Evolutionary conservation across 2,329 filamentous ascomycete genomes (phyloP), one percentile per base, ranked within the genome.

Genomic region (Sphaerostilbella broomeana): DNA sequence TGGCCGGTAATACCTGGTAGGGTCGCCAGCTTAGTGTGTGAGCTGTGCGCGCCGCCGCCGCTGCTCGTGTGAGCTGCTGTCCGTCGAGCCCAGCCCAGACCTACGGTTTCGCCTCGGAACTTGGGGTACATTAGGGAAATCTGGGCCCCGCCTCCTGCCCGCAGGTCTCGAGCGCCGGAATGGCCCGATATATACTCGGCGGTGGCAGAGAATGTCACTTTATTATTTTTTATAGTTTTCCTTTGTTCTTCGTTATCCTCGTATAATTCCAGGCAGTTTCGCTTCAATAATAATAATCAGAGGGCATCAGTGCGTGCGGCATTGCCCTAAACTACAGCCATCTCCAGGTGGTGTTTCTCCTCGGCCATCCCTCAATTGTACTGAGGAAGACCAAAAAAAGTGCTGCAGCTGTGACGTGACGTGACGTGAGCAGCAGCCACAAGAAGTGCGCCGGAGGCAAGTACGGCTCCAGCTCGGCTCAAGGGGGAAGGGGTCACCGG

Each of bases 381-480:
- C n/a, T n/a, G n/a, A n/a, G n/a, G n/a, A n/a, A n/a, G n/a, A n/a
- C n/a, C n/a, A n/a, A n/a, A n/a, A n/a, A n/a, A n/a, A n/a, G n/a
- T 40, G 30, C 30, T 33, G 24, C 30, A 19, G 19, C 21, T 19
- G 21, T 25, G 28, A 19, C 37, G 42, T 40, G 42, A 41, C 38
- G 30, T 41, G 26, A 35, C 25, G 5, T 30, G 24, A 40, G 38
- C 15, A 21, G 36, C 22, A 22, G 20, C 13, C 30, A 31, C 26
- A 35, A 20, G 37, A 30, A 31, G 29, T 20, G 42, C 33, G 29
- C n/a, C n/a, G n/a, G n/a, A n/a, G n/a, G n/a, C n/a, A n/a, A n/a
- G n/a, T n/a, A n/a, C 42, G 38, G 38, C 24, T 38, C 28, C 42
- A 38, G 35, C 43, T 47, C 45, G 45, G 45, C 45, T 42, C 45